Evolutionary conservation across 345 rosid species (phyloP), one percentile per base, ranked within the genome.

Genomic region (Erucastrum elatum): DNA sequence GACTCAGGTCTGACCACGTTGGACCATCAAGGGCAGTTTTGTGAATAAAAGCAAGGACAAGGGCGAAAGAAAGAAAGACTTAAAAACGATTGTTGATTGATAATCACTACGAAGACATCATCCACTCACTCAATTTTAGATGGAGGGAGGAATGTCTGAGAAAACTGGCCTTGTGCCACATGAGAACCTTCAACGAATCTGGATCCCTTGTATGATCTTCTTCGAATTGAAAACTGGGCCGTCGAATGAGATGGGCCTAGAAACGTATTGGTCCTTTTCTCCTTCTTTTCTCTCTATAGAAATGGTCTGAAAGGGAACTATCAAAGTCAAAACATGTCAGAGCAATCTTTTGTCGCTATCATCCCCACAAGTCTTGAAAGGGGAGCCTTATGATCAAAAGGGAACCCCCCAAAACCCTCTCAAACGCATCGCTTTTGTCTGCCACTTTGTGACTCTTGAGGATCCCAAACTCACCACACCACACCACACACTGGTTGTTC

Each of bases 361-460:
- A 77, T 64, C 66, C 81, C 81, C 75, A 77, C 72, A 17, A 73
- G 74, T 79, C 82, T 79, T 74, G 82, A 68, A 79, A 79, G 82
- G 64, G 82, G 78, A 73, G 69, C 74, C 64, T 67, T 69, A 73
- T 79, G 82, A 79, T 62, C 33, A 72, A 76, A 67, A 29, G 76
- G 74, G 65, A 71, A 71, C 71, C 72, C 81, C 65, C 21, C 8
- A 70, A 59, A 67, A 78, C 77, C 58, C 69, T 79, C 83, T 71
- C 86, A 71, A 80, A 58, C 80, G 78, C 31, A 46, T 68, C 82
- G 26, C 61, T 10, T 46, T 85, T 75, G 68, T 82, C 62, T 66
- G 83, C 81, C 76, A 35, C 73, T 66, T 63, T 58, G 75, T 75
- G 66, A 65, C 72, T 44, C 4, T 61, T 61, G 75, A 77, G 67